phyloP scores from a whole-genome alignment of 768 basidiomycete genomes.

The Kwoniella dejecticola region DNA sequence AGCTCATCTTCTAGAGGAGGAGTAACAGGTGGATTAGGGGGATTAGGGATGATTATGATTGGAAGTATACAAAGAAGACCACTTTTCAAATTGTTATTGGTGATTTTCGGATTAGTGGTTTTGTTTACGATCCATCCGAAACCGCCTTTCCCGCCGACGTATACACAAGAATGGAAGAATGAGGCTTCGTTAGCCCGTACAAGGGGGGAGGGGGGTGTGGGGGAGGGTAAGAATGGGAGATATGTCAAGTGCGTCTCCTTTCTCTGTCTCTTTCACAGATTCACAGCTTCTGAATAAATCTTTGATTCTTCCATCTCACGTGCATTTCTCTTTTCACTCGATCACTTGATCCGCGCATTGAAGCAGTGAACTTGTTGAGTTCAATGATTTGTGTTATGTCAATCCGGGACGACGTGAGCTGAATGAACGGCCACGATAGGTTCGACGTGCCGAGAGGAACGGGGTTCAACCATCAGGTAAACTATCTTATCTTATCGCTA shows the following conservation, averaged over 20 bases:
- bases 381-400: not conserved
- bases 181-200: slow-evolving; percentile 32
- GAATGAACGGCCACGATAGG: slow-evolving; percentile 14
- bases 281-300: too few species aligned
- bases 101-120: slow-evolving; percentile 25
- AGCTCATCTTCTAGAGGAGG: too few species aligned
- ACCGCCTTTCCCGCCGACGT: slow-evolving; percentile 51
- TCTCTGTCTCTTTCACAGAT: too few species aligned
- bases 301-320: too few species aligned
- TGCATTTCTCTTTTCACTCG: too few species aligned
- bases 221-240: slow-evolving; percentile 39
- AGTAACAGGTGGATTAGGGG: too few species aligned
- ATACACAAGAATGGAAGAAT: slow-evolving; percentile 33
- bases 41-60: too few species aligned
- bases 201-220: slow-evolving; percentile 17
- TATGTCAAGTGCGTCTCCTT: slow-evolving; percentile 52
- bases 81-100: slow-evolving; percentile 12
- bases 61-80: slow-evolving; percentile 16
- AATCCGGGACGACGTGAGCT: not conserved
- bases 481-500: slow-evolving; percentile 10
- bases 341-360: too few species aligned
- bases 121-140: slow-evolving; percentile 27
- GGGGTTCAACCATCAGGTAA: slow-evolving; percentile 53
- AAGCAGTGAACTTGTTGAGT: too few species aligned
- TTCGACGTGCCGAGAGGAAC: slow-evolving; percentile 51